These are phyloP conservation scores for Diplodia corticola DNA, from an alignment of 2,329 filamentous ascomycete species.

Conservation along the genomic window DNA sequence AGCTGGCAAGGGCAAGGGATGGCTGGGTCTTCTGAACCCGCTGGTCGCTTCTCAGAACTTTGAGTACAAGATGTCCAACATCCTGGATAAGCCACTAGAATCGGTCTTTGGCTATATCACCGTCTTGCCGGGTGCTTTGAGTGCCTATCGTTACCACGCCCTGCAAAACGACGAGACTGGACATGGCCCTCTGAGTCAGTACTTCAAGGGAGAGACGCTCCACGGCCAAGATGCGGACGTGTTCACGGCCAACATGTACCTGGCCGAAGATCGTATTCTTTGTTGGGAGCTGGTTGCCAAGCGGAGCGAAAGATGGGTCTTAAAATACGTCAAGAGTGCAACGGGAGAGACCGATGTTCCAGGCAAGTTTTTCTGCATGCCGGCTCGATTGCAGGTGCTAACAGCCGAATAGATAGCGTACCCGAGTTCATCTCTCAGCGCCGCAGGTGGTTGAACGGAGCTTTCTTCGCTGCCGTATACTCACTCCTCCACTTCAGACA, in stretches of 20 bases:
- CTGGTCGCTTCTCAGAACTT: constrained; percentile 97
- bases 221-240: constrained; percentile 96
- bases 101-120: constrained; percentile 98
- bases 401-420: constrained; percentile 66
- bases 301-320: constrained; percentile 88
- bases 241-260: constrained; percentile 95
- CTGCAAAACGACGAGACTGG: constrained; percentile 96
- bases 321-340: constrained; percentile 96
- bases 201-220: constrained; percentile 98
- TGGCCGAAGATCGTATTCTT: constrained; percentile 85
- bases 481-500: constrained; percentile 93
- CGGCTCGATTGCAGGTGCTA: not conserved
- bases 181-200: constrained; percentile 92
- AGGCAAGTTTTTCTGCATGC: constrained; percentile 56
- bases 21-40: constrained; percentile 83
- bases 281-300: constrained; percentile 97
- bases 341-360: constrained; percentile 98
- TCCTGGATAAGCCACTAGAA: constrained; percentile 94
- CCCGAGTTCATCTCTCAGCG: constrained; percentile 97
- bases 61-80: constrained; percentile 99
- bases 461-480: constrained; percentile 98
- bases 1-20: constrained; percentile 87
- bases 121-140: constrained; percentile 89
- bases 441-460: constrained; percentile 95
- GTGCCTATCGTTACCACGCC: constrained; percentile 93